phyloP scores from a whole-genome alignment of 2,329 filamentous ascomycete species.

The Aureobasidium namibiae region DNA sequence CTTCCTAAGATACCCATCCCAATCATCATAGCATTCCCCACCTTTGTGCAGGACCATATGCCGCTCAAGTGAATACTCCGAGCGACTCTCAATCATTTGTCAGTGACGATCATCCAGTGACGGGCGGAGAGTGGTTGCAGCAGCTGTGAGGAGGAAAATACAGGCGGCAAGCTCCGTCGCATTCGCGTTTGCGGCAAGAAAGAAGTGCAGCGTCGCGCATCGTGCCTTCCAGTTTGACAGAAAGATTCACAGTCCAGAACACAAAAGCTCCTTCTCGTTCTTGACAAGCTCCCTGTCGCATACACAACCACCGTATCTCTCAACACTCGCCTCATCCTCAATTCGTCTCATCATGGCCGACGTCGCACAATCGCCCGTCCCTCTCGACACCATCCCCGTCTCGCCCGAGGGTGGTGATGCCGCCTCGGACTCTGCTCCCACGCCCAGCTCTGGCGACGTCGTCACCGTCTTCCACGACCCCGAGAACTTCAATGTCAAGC shows the following conservation, averaged over 20 bases:
- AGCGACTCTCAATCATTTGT: background rate
- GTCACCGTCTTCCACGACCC: constrained; percentile 97
- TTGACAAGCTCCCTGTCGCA: background rate
- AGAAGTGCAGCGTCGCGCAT: background rate
- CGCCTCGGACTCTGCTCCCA: constrained; percentile 32
- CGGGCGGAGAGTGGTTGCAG: background rate
- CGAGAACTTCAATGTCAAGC: constrained; percentile 99
- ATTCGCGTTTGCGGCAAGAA: background rate
- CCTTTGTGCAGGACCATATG: background rate
- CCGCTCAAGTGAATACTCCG: background rate
- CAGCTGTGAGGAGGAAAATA: background rate
- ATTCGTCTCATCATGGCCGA: constrained; percentile 24
- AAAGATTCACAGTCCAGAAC: background rate
- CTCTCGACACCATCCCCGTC: constrained; percentile 48
- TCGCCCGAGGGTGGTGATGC: constrained; percentile 42
- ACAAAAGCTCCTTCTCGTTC: background rate
- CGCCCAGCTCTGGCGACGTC: constrained; percentile 46
- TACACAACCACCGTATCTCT: background rate
- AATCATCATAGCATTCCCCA: background rate
- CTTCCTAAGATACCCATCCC: background rate
- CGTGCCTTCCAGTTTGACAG: background rate
- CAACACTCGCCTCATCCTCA: background rate
- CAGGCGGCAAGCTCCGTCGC: background rate
- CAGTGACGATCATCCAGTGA: background rate
- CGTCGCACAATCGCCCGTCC: constrained; percentile 39